Percentiles rank a stretch among this genome's conserved stretches.
Evolutionary conservation across 768 basidiomycete genomes (phyloP).

Genomic region (Leccinum sublutescens): DNA sequence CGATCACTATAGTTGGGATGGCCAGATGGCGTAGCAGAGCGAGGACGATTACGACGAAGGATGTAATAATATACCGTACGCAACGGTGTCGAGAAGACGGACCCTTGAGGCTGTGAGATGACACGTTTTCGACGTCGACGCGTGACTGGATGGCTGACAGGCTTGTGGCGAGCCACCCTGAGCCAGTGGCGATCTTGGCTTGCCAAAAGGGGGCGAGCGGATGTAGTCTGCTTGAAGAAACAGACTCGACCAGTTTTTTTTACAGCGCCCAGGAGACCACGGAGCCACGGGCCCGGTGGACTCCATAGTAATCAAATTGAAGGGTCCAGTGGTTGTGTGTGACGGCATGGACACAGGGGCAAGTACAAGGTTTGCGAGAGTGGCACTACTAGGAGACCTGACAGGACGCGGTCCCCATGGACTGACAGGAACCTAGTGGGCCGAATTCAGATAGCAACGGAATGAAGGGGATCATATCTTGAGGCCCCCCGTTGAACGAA

Average conservation of each 20-base stretch:
- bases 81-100: constrained; percentile 11
- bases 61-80: constrained; percentile 9
- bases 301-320: constrained; percentile 26
- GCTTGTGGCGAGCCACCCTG: not conserved
- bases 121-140: constrained; percentile 32
- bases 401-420: constrained; percentile 6
- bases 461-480: not conserved
- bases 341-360: constrained; percentile 9
- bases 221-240: constrained; percentile 1
- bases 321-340: constrained; percentile 8
- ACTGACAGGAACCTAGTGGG: constrained; percentile 9
- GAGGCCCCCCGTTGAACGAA: not conserved
- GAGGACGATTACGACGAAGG: constrained; percentile 4
- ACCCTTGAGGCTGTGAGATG: constrained; percentile 16
- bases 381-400: constrained; percentile 4
- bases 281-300: constrained; percentile 15
- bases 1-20: constrained; percentile 72
- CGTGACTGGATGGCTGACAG: not conserved
- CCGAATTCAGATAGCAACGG: constrained; percentile 6
- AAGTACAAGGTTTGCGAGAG: constrained; percentile 1
- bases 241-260: constrained; percentile 4
- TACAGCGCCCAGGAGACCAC: constrained; percentile 1
- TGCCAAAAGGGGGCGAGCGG: constrained; percentile 3
- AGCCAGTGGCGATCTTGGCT: constrained; percentile 21
- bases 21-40: constrained; percentile 35